Base-by-base conservation (phyloP, 1,284 basidiomycete species). In the Stygiomarasmius scandens region DNA sequence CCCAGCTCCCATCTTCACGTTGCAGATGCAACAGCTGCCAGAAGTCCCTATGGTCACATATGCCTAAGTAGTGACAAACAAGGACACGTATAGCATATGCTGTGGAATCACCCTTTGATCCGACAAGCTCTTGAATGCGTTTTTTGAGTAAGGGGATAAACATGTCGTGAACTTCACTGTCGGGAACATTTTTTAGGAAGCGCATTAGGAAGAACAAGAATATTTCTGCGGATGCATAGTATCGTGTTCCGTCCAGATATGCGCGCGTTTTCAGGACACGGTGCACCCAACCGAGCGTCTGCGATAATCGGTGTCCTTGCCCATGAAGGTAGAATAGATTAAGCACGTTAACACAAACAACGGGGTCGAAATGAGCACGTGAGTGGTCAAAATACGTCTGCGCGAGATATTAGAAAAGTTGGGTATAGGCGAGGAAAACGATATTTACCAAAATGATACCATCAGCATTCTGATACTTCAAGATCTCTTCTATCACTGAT, bases 181-280 rank as follows among this genome's bases (percentile, higher is more conserved):
- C 83, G 79, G 54, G 73, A 71, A 32, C 12, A 12, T 32, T 32
- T 12, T 32, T 32, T 52, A 83, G 67, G 69, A 84, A 84, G 66
- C 29, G 29, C 29, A 32, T 32, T 32, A 32, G 29, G 29, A 32
- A 32, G 29, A 47, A 59, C 4, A 59, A 47, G 34, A 59, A 59
- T 65, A 54, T 54, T 41, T 84, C 84, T 0, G 82, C 69, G 0
- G 75, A 77, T 44, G 74, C 73, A 64, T 86, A 85, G 66, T 85
- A 86, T 11, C 81, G 73, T 19, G 83, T 84, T 3, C 84, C 84
- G n/a, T 81, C 76, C 20, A 78, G 64, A 64, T 85, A 85, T 2
- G 81, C 83, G 20, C 80, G 75, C 64, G 83, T 75, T 29, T 73
- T 62, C 24, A 86, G 73, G n/a, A 83, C 77, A 41, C 77, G 72